Evolutionary conservation across 371 early-diverging fungal genomes (phyloP).

Genomic region (Dinochytrium kinnereticum): DNA sequence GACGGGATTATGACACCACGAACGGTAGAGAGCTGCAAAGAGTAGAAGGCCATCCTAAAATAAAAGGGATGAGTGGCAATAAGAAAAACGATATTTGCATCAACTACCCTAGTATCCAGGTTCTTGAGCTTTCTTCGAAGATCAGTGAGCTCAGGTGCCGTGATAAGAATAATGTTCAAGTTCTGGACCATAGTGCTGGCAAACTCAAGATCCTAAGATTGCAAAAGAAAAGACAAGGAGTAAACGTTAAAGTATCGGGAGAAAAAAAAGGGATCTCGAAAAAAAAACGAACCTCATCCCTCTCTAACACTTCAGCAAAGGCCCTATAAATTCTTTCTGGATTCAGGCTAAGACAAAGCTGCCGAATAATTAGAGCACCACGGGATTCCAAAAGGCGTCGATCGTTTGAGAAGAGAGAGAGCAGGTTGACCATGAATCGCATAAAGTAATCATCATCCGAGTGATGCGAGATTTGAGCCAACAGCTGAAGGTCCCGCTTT

Average conservation of each 20-base stretch:
- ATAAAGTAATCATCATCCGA: constrained; percentile 80
- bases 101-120: constrained; percentile 68
- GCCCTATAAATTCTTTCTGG: constrained; percentile 85
- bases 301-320: constrained; percentile 81
- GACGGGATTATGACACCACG: constrained; percentile 93
- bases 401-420: constrained; percentile 86
- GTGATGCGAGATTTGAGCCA: constrained; percentile 87
- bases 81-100: constrained; percentile 21
- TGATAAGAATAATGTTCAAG: constrained; percentile 87
- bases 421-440: constrained; percentile 77
- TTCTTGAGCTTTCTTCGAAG: constrained; percentile 72
- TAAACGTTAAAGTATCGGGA: too few relatives aligned
- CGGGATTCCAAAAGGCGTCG: constrained; percentile 81
- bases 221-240: neutral
- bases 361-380: constrained; percentile 86
- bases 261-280: neutral
- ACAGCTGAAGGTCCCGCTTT: constrained; percentile 81
- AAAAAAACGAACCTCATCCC: constrained; percentile 68
- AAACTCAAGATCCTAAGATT: constrained; percentile 74
- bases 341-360: constrained; percentile 82
- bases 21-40: constrained; percentile 78
- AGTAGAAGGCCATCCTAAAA: constrained; percentile 52
- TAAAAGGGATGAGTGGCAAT: constrained; percentile 18
- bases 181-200: constrained; percentile 92
- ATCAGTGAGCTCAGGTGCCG: constrained; percentile 85